Evolutionary conservation across 768 basidiomycete genomes (phyloP), one percentile per base, ranked within the genome.

Genomic region (Auriscalpium vulgare): DNA sequence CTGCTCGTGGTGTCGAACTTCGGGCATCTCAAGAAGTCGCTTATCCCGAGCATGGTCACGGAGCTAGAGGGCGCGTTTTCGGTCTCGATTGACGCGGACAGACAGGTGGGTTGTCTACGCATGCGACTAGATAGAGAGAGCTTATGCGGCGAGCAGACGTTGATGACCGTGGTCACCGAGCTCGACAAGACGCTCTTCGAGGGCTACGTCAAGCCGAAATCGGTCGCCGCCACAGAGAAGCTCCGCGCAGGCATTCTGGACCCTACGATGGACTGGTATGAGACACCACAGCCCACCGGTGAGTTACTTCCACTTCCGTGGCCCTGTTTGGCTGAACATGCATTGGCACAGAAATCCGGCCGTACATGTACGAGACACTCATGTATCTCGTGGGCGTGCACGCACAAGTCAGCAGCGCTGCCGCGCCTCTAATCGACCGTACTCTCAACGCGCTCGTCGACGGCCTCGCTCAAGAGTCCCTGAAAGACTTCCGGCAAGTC

Each of bases 281-380:
- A 93, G 62, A 92, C 91, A 0, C 85, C 88, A 4, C 93, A 95
- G 65, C 97, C 97, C 4, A 88, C 84, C 59, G 93, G 95, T 88
- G 64, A 50, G 79, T 65, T 29, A 5, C 4, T 38, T 51, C 54
- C 46, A 46, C 47, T 46, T 29, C 14, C 14, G 2, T 17, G 23
- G 44, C 46, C 9, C 19, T 16, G 21, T 14, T 11, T 11, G 1
- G n/a, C 19, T 35, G 38, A 55, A 29, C 11, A 29, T 29, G 29
- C 29, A 29, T 29, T 29, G 29, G 56, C 78, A 21, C 21, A 87
- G 97, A 97, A 72, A 93, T 99, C 57, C 85, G 95, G 48, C 83
- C 91, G 11, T 99, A 95, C 71, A 91, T 98, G 81, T 95, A 88
- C 71, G 85, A 91, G 65, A 82, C 83, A 8, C 76, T 97, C 56